Percentiles rank a stretch among this genome's conserved stretches.
Conservation (phyloP, 192 early-diverging fungal species). For the Chytriomyces confervae region DNA sequence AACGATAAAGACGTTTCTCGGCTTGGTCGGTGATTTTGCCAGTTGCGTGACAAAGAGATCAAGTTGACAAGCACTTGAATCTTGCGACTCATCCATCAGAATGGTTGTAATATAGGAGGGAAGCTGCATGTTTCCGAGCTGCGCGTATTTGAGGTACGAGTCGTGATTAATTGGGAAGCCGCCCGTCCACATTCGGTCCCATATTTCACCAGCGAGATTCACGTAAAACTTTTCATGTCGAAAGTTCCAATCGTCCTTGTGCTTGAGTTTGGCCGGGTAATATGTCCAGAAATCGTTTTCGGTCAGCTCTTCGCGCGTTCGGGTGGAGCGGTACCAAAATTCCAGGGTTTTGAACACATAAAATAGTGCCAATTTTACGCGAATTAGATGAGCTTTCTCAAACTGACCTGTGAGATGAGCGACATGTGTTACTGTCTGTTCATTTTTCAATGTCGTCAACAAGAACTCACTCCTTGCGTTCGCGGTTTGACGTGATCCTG, state of each 20-base stretch:
- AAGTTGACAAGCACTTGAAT: slow-evolving; percentile 32
- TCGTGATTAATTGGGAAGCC: slow-evolving; percentile 29
- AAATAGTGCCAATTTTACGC: slow-evolving; percentile 6
- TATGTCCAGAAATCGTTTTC: slow-evolving; percentile 11
- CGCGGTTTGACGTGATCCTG: too few species aligned
- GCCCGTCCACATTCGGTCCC: slow-evolving; percentile 28
- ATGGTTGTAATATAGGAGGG: slow-evolving; percentile 15
- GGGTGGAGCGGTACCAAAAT: slow-evolving; percentile 14
- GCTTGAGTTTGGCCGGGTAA: slow-evolving; percentile 31
- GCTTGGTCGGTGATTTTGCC: background rate
- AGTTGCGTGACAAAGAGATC: slow-evolving; percentile 35
- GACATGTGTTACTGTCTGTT: too few species aligned
- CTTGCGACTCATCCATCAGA: slow-evolving; percentile 37
- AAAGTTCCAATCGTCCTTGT: slow-evolving; percentile 16
- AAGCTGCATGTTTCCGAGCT: slow-evolving; percentile 20
- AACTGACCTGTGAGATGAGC: too few species aligned
- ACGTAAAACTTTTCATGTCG: slow-evolving; percentile 23
- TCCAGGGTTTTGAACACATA: slow-evolving; percentile 42
- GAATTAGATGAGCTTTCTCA: background rate
- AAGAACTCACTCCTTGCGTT: too few species aligned
- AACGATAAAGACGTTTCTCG: slow-evolving; percentile 23
- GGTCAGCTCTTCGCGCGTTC: slow-evolving; percentile 2
- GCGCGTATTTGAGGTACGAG: slow-evolving; percentile 36
- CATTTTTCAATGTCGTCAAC: too few species aligned
- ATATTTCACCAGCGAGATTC: slow-evolving; percentile 17